These are phyloP conservation scores for Dinochytrium kinnereticum DNA, from an alignment of 371 early-diverging fungal genomes.

Conservation along the genomic window DNA sequence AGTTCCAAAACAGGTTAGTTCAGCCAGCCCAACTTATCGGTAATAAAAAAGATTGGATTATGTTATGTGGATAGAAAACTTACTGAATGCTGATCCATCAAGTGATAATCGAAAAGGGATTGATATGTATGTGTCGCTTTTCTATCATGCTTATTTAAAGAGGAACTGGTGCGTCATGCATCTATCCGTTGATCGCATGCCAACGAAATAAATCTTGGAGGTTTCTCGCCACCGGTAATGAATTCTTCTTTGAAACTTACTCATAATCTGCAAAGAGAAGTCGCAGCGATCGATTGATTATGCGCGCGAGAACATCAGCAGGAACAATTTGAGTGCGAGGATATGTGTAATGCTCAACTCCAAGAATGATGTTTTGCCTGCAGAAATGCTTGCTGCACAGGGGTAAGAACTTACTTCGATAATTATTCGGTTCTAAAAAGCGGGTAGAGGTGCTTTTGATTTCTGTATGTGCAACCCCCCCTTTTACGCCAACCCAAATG, in stretches of 20 bases:
- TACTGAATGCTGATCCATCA: constrained; percentile 40
- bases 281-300: constrained; percentile 49
- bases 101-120: constrained; percentile 48
- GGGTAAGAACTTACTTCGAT: not conserved
- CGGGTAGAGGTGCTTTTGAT: constrained; percentile 42
- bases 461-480: constrained; percentile 82
- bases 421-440: constrained; percentile 19
- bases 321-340: constrained; percentile 54
- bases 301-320: constrained; percentile 61
- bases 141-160: too few relatives aligned
- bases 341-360: too few relatives aligned
- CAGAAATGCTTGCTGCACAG: constrained; percentile 46
- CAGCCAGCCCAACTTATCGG: constrained; percentile 49
- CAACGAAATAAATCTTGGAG: constrained; percentile 51
- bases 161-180: constrained; percentile 78
- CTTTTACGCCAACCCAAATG: constrained; percentile 61
- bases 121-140: constrained; percentile 62
- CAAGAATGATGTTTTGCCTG: too few relatives aligned
- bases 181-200: constrained; percentile 74
- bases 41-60: constrained; percentile 60
- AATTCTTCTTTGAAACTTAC: not conserved
- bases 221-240: constrained; percentile 64
- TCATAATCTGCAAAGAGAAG: not conserved
- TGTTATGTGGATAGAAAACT: constrained; percentile 67
- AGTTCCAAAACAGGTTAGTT: constrained; percentile 15